These are phyloP conservation scores for Diaporthe citrichinensis DNA, from an alignment of 2,329 filamentous ascomycete genomes.

Conservation along the genomic window DNA sequence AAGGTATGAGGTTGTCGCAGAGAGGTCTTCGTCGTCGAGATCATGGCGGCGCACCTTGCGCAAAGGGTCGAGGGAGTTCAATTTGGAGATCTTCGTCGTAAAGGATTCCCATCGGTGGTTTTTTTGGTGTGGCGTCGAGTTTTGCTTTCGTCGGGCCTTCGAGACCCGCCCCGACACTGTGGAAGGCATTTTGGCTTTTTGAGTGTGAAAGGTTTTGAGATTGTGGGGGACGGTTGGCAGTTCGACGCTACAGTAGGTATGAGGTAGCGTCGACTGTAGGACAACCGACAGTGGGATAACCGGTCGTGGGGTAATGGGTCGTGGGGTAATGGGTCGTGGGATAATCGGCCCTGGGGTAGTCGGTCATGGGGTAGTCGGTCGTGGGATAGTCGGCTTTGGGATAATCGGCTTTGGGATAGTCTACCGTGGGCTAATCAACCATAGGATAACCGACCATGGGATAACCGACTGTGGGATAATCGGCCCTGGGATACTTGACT, in stretches of 20 bases:
- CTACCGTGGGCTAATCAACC: neutral
- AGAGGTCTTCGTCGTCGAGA: constrained; percentile 83
- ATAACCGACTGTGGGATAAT: neutral
- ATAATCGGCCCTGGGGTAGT: neutral
- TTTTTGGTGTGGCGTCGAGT: constrained; percentile 80
- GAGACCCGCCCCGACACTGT: constrained; percentile 76
- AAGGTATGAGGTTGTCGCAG: constrained; percentile 88
- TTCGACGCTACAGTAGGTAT: neutral
- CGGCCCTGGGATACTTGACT: neutral
- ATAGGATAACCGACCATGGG: neutral
- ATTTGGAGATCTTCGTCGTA: constrained; percentile 87
- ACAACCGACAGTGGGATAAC: neutral
- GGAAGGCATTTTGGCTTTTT: constrained; percentile 67
- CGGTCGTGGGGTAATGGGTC: neutral
- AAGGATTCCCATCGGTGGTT: constrained; percentile 94
- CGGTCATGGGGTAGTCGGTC: neutral
- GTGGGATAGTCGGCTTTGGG: neutral
- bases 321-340: neutral
- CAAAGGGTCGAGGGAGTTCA: constrained; percentile 91
- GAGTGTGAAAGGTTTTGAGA: neutral
- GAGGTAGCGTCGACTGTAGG: neutral
- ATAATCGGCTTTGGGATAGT: neutral
- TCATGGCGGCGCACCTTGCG: constrained; percentile 89
- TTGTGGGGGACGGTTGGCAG: no score
- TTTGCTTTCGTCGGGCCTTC: constrained; percentile 78